Evolutionary conservation across 495 filamentous ascomycete genomes (phyloP).

Genomic region (Aspergillus kassunensis): DNA sequence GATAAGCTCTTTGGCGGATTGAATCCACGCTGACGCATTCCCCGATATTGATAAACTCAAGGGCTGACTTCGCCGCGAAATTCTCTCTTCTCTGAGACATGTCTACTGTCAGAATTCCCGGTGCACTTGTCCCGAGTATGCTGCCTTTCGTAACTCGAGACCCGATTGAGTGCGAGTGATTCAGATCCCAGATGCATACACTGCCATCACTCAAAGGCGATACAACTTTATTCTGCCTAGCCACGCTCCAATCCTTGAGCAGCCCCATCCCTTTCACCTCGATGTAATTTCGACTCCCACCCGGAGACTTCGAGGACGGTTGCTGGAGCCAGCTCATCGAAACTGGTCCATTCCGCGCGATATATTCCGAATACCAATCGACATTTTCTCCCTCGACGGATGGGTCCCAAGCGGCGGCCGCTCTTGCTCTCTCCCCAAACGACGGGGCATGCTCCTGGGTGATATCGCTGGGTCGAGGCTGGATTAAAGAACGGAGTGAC

Average conservation of each 20-base stretch:
- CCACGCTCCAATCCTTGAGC: slow-evolving; percentile 46
- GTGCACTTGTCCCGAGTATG: slow-evolving; percentile 59
- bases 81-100: slow-evolving; percentile 41
- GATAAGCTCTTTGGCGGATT: slow-evolving; percentile 63
- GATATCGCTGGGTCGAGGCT: slow-evolving; percentile 23
- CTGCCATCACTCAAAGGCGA: slow-evolving; percentile 83
- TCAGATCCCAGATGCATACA: slow-evolving; percentile 82
- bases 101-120: slow-evolving; percentile 57
- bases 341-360: slow-evolving; percentile 73
- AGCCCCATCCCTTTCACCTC: slow-evolving; percentile 62
- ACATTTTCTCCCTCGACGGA: slow-evolving; percentile 57
- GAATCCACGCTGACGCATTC: slow-evolving; percentile 84
- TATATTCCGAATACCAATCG: slow-evolving; percentile 86
- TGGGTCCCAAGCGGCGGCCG: slow-evolving; percentile 78
- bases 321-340: slow-evolving; percentile 71
- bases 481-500: slow-evolving; percentile 35
- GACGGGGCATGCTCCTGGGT: slow-evolving; percentile 19
- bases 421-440: slow-evolving; percentile 43
- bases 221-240: slow-evolving; percentile 55
- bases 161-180: slow-evolving; percentile 45
- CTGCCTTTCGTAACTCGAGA: slow-evolving; percentile 51
- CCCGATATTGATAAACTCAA: slow-evolving; percentile 65
- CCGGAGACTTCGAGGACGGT: slow-evolving; percentile 33
- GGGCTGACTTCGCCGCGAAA: slow-evolving; percentile 35
- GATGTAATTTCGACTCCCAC: slow-evolving; percentile 43